A percentile compares a stretch with the other conserved stretches of the same genome.
phyloP scores from a whole-genome alignment of 2,329 filamentous ascomycete genomes.

The Rhinocladiella similis region DNA sequence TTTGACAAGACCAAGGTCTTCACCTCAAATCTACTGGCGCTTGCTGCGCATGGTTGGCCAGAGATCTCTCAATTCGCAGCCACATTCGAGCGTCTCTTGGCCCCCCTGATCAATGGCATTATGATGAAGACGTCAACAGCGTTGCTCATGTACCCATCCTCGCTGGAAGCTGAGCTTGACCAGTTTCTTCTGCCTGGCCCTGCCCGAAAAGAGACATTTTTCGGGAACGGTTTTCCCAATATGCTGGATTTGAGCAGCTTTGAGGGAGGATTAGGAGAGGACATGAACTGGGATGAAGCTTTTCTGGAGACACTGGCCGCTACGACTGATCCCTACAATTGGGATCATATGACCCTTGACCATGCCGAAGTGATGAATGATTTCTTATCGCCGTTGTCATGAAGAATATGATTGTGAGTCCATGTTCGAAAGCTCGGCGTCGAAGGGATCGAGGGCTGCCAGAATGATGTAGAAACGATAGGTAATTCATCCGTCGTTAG shows the following conservation, averaged over 20 bases:
- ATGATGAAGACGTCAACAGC: constrained; percentile 14
- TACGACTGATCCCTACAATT: constrained; percentile 2
- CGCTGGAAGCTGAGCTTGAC: constrained; percentile 16
- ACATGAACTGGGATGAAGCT: constrained; percentile 1
- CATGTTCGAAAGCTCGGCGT: too few relatives aligned
- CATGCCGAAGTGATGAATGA: too few relatives aligned
- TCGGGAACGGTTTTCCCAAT: background rate
- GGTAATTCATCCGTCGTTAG: too few relatives aligned
- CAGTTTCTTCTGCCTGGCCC: constrained; percentile 11
- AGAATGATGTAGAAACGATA: too few relatives aligned
- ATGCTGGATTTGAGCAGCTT: background rate
- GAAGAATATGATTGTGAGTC: too few relatives aligned
- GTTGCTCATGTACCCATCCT: constrained; percentile 6
- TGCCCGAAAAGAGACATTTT: background rate
- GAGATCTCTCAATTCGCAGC: constrained; percentile 29
- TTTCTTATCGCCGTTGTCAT: too few relatives aligned
- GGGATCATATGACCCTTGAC: background rate
- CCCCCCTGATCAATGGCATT: constrained; percentile 28
- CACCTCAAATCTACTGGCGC: constrained; percentile 30
- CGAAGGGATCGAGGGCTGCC: too few relatives aligned
- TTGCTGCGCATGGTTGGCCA: constrained; percentile 30
- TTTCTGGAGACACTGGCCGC: constrained; percentile 4
- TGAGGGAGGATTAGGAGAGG: background rate
- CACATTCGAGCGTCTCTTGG: constrained; percentile 25
- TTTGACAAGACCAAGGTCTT: constrained; percentile 31